Evolutionary conservation across 495 filamentous ascomycete species (phyloP).

Genomic region (Aspergillus steynii): DNA sequence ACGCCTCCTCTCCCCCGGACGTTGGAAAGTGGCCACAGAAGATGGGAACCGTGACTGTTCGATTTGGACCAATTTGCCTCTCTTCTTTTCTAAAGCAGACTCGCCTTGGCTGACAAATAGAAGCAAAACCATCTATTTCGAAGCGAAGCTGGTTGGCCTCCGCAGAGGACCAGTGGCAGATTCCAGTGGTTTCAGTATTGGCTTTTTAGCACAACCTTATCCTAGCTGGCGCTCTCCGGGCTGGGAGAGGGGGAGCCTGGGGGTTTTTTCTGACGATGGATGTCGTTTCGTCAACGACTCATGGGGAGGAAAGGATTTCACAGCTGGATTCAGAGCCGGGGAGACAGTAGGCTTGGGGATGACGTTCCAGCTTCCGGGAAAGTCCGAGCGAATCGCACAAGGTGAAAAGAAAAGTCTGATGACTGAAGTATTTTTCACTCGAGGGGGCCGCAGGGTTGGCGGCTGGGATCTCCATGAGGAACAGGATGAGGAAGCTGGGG

Average conservation of each 20-base stretch:
- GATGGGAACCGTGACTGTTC: conserved; percentile 41
- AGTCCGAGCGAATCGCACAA: conserved; percentile 15
- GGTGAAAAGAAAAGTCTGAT: conserved; percentile 26
- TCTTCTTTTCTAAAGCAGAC: conserved; percentile 70
- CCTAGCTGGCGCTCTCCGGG: conserved; percentile 85
- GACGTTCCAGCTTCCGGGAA: conserved; percentile 51
- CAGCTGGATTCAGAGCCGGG: conserved; percentile 48
- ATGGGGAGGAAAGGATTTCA: conserved; percentile 79
- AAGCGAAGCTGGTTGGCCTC: conserved; percentile 61
- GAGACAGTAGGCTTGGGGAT: conserved; percentile 71
- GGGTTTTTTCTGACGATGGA: conserved; percentile 88
- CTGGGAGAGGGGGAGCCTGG: conserved; percentile 86
- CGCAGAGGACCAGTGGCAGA: conserved; percentile 34
- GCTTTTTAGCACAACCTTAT: conserved; percentile 79
- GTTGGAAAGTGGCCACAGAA: conserved; percentile 47
- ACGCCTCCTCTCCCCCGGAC: conserved; percentile 28
- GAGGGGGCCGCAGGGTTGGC: conserved; percentile 62
- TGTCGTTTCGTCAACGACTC: conserved; percentile 83
- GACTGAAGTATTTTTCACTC: conserved; percentile 75
- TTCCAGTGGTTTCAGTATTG: conserved; percentile 70
- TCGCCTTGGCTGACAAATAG: conserved; percentile 61
- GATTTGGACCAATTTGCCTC: conserved; percentile 67
- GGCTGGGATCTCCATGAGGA: conserved; percentile 88
- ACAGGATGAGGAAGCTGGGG: conserved; percentile 65
- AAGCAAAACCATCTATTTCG: conserved; percentile 73